phyloP scores from a whole-genome alignment of 306 rosid genomes.

The Alnus glutinosa region DNA sequence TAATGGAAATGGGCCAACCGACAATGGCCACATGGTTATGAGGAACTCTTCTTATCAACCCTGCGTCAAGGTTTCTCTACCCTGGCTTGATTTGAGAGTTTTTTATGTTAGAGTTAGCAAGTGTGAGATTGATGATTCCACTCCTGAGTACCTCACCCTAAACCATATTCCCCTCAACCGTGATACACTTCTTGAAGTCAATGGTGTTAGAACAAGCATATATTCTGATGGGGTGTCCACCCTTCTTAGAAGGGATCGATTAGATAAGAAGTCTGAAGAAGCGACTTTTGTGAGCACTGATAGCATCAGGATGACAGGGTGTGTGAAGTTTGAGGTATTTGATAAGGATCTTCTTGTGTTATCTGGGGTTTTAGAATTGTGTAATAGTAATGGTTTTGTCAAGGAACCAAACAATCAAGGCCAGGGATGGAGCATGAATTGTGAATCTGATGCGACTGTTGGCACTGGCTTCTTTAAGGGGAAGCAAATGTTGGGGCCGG shows the following conservation, averaged over 20 bases:
- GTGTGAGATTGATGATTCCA: conserved; percentile 65
- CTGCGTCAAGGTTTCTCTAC: conserved; percentile 49
- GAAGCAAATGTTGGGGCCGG: conserved; percentile 45
- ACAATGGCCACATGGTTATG: conserved; percentile 50
- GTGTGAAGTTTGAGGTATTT: conserved; percentile 76
- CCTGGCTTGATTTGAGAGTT: conserved; percentile 78
- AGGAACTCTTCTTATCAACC: conserved; percentile 50
- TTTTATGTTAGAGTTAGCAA: conserved; percentile 73
- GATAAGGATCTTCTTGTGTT: conserved; percentile 59
- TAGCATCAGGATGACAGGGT: conserved; percentile 70
- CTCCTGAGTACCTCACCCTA: conserved; percentile 65
- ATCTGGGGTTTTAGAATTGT: conserved; percentile 60
- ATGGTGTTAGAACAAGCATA: conserved; percentile 67
- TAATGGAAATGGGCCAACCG: conserved; percentile 49
- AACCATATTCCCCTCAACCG: conserved; percentile 69
- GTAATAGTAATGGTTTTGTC: conserved; percentile 38
- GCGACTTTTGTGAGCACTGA: conserved; percentile 85
- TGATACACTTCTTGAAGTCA: conserved; percentile 72
- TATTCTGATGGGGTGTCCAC: conserved; percentile 59
- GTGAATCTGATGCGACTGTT: conserved; percentile 49
- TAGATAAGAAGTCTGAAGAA: conserved; percentile 79
- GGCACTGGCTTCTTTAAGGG: conserved; percentile 54
- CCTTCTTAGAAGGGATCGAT: conserved; percentile 66
- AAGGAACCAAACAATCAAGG: conserved; percentile 41
- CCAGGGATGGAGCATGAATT: conserved; percentile 65